These are phyloP conservation scores for Solanum arcanum DNA, from an alignment of 257 asterid species.

Conservation along the genomic window DNA sequence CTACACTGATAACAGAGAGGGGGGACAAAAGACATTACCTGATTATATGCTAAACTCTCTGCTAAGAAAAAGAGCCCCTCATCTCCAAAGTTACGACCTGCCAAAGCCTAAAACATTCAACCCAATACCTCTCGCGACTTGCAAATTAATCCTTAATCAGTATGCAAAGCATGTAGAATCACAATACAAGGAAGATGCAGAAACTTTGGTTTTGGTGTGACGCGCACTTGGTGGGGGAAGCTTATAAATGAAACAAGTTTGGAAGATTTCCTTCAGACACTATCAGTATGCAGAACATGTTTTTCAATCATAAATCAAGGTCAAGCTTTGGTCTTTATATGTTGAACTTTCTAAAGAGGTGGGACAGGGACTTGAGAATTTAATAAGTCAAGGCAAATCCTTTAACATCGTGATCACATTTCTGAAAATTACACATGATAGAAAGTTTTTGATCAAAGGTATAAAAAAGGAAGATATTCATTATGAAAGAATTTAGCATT, in stretches of 20 bases:
- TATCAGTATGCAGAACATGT: neutral
- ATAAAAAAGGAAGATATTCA: neutral
- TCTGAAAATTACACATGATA: neutral
- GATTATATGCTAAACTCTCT: constrained; percentile 90
- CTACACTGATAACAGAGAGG: neutral
- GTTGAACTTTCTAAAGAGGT: neutral
- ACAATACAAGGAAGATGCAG: neutral
- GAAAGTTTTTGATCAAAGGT: neutral
- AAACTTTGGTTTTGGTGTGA: neutral
- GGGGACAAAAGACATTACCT: constrained; percentile 24
- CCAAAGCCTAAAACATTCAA: constrained; percentile 2
- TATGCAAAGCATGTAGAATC: neutral
- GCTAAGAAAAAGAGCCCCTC: constrained; percentile 89
- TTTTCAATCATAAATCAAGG: neutral
- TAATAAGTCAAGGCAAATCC: neutral
- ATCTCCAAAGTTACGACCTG: constrained; percentile 87
- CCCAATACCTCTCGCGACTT: neutral
- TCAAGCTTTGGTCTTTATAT: neutral
- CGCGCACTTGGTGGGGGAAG: neutral
- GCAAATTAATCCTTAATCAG: neutral
- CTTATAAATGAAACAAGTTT: neutral
- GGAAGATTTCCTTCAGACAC: neutral
- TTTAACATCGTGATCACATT: neutral
- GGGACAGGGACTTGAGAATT: neutral
- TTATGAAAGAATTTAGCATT: neutral